Base-by-base conservation (phyloP, 1,139 yeast genomes). In the Hemisphaericaspora lyxosophila region DNA sequence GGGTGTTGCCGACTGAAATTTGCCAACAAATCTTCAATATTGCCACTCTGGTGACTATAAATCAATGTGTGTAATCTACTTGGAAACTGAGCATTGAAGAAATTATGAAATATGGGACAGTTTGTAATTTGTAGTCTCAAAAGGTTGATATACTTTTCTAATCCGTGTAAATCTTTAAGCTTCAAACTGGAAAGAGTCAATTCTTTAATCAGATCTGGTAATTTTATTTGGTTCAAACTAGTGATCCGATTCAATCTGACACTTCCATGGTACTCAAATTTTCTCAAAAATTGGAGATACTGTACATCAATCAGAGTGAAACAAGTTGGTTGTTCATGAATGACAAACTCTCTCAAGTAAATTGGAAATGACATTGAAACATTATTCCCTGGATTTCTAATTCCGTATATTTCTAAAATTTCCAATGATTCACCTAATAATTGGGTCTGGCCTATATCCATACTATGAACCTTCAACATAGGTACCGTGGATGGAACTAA, bases 81-180 rank as follows among this genome's bases (percentile, higher is more conserved):
- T 1, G 47, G 47, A 14, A 42, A 41, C 28, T 25, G 31, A 4
- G 32, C 30, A 11, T 35, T 35, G 16, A 34, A 44, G 35, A 31
- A 41, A 41, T 20, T 36, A 17, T 31, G 37, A 16, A 44, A 35
- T 17, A 32, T 16, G 3, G 42, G 45, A 38, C 45, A 44, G 26
- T 44, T 40, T 12, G 40, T 30, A 5, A 44, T 28, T 25, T 32
- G 34, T 33, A 44, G 38, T 15, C 16, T 11, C 20, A 11, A 9
- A 12, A 44, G 31, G 13, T 36, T 18, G 12, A n/a, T 7, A 18
- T 31, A 36, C 1, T 24, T 14, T 13, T 31, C 30, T 4, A 43
- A 17, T 3, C 35, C 39, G 25, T 31, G 16, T n/a, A 44, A 39
- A 13, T 33, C 34, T n/a, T 23, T 16, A 17, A 44, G 25, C 11